These are phyloP conservation scores for Dianthus caryophyllus DNA, from an alignment of 148 eudicot species.

Conservation along the genomic window DNA sequence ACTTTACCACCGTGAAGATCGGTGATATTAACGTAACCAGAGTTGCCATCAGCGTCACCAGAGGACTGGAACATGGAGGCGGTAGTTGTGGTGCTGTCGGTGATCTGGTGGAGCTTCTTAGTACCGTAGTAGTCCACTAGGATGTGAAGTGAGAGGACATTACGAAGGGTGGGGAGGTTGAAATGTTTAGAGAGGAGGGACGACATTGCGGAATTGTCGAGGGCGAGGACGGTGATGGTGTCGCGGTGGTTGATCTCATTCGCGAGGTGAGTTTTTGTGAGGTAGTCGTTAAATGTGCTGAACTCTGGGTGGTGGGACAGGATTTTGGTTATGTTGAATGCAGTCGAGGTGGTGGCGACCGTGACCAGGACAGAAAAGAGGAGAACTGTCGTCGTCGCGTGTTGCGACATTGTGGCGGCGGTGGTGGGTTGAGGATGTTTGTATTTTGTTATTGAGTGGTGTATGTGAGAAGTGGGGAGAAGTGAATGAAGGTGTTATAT, in stretches of 20 bases:
- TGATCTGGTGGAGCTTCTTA: slow-evolving; percentile 74
- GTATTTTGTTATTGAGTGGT: not conserved
- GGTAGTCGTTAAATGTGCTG: slow-evolving; percentile 72
- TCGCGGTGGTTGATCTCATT: slow-evolving; percentile 61
- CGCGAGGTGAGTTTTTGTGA: slow-evolving; percentile 73
- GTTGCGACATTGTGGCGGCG: slow-evolving; percentile 18
- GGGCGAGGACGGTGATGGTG: slow-evolving; percentile 74
- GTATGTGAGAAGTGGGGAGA: slow-evolving; percentile 9
- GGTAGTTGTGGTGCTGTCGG: slow-evolving; percentile 56
- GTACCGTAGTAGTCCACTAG: slow-evolving; percentile 67
- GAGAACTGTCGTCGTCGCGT: not conserved
- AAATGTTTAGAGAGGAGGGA: slow-evolving; percentile 41
- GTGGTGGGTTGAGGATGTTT: not conserved
- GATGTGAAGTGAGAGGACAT: slow-evolving; percentile 68
- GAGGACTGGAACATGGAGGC: slow-evolving; percentile 79
- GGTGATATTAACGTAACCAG: slow-evolving; percentile 77
- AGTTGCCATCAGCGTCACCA: slow-evolving; percentile 59
- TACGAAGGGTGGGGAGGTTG: slow-evolving; percentile 40
- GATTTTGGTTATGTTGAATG: slow-evolving; percentile 64
- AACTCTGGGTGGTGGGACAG: slow-evolving; percentile 49
- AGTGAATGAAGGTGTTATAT: too few relatives aligned
- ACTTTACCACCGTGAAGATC: slow-evolving; percentile 70
- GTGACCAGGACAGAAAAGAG: slow-evolving; percentile 4
- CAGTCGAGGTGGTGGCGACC: slow-evolving; percentile 20
- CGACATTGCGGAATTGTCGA: slow-evolving; percentile 75